Base-by-base conservation (phyloP, 2,329 filamentous ascomycete genomes). In the Aspergillus versicolor region DNA sequence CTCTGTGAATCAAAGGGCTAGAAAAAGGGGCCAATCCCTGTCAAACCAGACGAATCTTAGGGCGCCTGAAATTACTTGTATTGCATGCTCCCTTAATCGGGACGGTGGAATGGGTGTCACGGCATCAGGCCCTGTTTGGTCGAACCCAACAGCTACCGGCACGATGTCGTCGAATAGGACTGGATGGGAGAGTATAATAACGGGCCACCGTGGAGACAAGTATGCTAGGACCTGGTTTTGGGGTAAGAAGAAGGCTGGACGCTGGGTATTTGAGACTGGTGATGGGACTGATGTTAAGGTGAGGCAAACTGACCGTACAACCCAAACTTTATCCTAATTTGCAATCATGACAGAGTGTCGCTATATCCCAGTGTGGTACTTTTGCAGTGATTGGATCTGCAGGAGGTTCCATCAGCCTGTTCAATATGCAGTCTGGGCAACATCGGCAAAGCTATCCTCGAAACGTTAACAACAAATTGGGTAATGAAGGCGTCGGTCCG, bases 141-240 rank as follows among this genome's bases (percentile, higher is more conserved):
- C 91, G 63, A 92, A 92, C 72, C 83, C 84, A 1, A 85, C 85
- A 65, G 79, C 81, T 24, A 84, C 87, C 55, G 85, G 83, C n/a
- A 77, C 82, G 9, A 88, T 92, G 73, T 86, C 89, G 3, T 87
- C 91, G 64, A 80, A 86, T 47, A 87, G 86, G 79, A 96, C 92
- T 3, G 94, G 94, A 1, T 99, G 94, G 94, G 95, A 99, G 74
- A 97, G 93, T 69, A 87, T 99, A 6, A 85, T 99, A 2, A 99
- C 94, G 4, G 93, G 92, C 9, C 95, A 99, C 71, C 88, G 88
- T 68, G 86, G 88, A 51, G 93, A 97, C 68, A 83, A 87, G 44
- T 90, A 85, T 69, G 94, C 92, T 17, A 86, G 94, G 52, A 97
- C 94, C 1, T 99, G 94, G 94, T 97, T 97, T 76, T 97, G 94